A percentile compares a stretch with the other conserved stretches of the same genome.
These are phyloP conservation scores for Psilocybe azurescens DNA, from an alignment of 768 basidiomycete species.

Conservation along the genomic window DNA sequence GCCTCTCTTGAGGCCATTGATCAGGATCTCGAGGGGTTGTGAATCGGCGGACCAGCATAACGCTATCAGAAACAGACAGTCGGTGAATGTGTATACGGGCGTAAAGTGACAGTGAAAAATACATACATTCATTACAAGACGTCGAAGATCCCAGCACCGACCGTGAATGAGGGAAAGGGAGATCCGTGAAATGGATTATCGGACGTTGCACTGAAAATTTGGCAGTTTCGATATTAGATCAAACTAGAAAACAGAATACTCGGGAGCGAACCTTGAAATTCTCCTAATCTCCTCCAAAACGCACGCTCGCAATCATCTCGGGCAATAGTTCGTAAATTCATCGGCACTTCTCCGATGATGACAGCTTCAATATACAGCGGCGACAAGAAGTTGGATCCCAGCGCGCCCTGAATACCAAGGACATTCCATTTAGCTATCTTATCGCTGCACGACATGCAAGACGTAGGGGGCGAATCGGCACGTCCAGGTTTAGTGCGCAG, in stretches of 20 bases:
- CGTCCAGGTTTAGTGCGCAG: conserved; percentile 95
- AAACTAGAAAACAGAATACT: not conserved
- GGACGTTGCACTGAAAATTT: conserved; percentile 59
- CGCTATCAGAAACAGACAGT: conserved; percentile 44
- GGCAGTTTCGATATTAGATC: conserved; percentile 25
- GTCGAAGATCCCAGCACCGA: conserved; percentile 37
- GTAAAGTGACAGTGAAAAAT: not conserved
- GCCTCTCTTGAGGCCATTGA: conserved; percentile 82
- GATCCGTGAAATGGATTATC: conserved; percentile 58
- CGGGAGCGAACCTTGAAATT: conserved; percentile 41
- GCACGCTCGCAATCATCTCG: conserved; percentile 71
- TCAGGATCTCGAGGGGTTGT: conserved; percentile 62
- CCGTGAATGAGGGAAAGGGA: conserved; percentile 65
- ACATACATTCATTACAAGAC: conserved; percentile 76
- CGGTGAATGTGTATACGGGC: not conserved
- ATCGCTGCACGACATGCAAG: conserved; percentile 93
- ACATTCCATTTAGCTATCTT: conserved; percentile 91
- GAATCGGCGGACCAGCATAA: conserved; percentile 72
- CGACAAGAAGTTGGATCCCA: conserved; percentile 57
- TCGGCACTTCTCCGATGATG: conserved; percentile 75
- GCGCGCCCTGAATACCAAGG: conserved; percentile 85
- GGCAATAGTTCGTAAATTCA: conserved; percentile 42
- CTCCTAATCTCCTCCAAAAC: conserved; percentile 60
- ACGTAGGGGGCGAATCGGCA: conserved; percentile 83
- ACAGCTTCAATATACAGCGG: conserved; percentile 73